Evolutionary conservation across 495 filamentous ascomycete species (phyloP).

Genomic region (Podospora fimiseda): DNA sequence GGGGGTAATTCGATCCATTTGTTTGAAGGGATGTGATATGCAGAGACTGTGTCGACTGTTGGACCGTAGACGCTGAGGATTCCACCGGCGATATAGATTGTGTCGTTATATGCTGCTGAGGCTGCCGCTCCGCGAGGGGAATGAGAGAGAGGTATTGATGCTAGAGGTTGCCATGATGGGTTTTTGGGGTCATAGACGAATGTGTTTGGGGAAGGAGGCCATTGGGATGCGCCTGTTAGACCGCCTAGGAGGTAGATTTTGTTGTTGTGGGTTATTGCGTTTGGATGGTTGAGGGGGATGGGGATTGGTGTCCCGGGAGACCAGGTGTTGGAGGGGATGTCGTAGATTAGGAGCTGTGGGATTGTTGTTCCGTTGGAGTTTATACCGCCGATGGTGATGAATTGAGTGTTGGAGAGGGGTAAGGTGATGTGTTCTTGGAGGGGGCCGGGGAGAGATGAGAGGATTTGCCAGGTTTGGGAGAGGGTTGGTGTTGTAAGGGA

Average conservation of each 20-base stretch:
- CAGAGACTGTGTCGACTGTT: constrained; percentile 21
- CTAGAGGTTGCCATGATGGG: constrained; percentile 16
- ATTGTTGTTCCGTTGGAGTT: neutral
- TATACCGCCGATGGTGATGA: neutral
- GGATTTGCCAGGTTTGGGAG: neutral
- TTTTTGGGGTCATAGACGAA: constrained; percentile 55
- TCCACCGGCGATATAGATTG: constrained; percentile 20
- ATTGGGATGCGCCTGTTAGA: constrained; percentile 81
- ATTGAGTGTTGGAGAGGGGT: neutral
- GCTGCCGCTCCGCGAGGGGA: constrained; percentile 15
- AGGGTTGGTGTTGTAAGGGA: neutral
- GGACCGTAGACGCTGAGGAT: constrained; percentile 4
- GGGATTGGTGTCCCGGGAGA: constrained; percentile 19
- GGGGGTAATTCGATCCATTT: neutral
- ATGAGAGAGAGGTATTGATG: constrained; percentile 17
- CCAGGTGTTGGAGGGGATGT: constrained; percentile 22
- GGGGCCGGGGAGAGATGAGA: neutral
- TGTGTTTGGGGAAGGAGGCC: constrained; percentile 34
- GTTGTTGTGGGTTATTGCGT: constrained; percentile 31
- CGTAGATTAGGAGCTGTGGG: constrained; percentile 13
- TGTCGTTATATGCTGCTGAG: constrained; percentile 14
- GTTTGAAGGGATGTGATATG: constrained; percentile 7
- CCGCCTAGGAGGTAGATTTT: constrained; percentile 68
- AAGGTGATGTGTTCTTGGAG: neutral
- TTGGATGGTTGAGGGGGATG: constrained; percentile 24